Conservation (phyloP, 2,329 filamentous ascomycete genomes). For the Colletotrichum phormii region DNA sequence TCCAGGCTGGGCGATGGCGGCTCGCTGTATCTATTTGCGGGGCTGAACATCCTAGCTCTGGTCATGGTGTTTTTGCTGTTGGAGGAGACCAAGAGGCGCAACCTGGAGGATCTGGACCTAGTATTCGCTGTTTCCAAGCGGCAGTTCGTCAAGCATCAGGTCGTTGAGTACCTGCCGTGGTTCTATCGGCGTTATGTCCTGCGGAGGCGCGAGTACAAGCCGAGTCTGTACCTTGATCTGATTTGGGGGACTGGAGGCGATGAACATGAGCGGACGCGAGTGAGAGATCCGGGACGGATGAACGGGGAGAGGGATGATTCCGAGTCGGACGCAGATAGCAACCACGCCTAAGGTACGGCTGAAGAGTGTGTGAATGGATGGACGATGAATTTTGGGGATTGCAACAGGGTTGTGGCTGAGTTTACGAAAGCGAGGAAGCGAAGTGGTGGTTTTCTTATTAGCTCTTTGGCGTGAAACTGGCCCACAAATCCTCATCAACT, state of each 20-base stretch:
- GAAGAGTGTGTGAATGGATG: no score
- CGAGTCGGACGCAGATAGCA: conserved; percentile 11
- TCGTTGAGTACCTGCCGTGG: conserved; percentile 50
- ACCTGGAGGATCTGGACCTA: conserved; percentile 53
- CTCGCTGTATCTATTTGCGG: conserved; percentile 58
- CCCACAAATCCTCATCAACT: not conserved
- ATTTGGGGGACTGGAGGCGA: conserved; percentile 42
- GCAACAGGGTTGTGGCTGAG: not conserved
- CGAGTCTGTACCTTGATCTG: conserved; percentile 48
- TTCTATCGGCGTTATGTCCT: conserved; percentile 44
- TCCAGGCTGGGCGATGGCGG: conserved; percentile 45
- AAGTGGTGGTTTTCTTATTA: not conserved
- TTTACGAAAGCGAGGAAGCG: not conserved
- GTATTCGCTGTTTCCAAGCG: conserved; percentile 53
- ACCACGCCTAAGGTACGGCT: conserved; percentile 4
- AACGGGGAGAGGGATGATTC: conserved; percentile 1
- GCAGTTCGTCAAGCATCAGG: conserved; percentile 52
- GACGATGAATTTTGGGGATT: not conserved
- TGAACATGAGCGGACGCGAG: not conserved
- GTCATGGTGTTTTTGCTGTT: conserved; percentile 57
- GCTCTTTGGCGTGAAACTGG: not conserved
- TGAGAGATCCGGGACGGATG: not conserved
- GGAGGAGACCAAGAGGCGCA: conserved; percentile 55
- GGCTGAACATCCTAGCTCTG: conserved; percentile 59
- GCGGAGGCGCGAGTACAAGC: conserved; percentile 37